Conservation (phyloP, 2,329 filamentous ascomycete species). For the Ophiostoma tasmaniense region DNA sequence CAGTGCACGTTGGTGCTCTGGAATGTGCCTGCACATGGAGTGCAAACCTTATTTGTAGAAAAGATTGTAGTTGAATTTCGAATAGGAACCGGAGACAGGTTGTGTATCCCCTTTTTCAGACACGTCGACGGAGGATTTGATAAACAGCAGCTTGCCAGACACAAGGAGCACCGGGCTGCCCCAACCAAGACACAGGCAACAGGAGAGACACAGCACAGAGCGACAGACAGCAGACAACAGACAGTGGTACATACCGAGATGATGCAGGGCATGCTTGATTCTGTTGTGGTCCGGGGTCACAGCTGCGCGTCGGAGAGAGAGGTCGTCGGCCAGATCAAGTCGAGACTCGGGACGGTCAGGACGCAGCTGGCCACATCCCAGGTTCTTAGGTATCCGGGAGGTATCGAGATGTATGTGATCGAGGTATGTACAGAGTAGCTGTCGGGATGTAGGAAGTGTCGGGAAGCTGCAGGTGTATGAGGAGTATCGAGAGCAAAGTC, state of each 20-base stretch:
- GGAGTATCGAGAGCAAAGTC: not conserved
- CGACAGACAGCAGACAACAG: not conserved
- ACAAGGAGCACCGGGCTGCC: not conserved
- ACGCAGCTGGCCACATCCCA: not conserved
- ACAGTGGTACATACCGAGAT: slow-evolving; percentile 14
- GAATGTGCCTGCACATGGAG: not conserved
- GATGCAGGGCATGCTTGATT: slow-evolving; percentile 16
- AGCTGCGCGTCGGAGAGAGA: slow-evolving; percentile 9
- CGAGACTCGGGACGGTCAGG: not conserved
- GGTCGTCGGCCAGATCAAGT: not conserved
- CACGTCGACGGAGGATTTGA: not conserved
- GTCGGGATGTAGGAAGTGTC: not conserved
- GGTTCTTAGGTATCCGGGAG: too few relatives aligned
- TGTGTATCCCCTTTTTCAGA: not conserved
- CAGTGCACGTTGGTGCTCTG: not conserved
- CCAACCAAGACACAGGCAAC: not conserved
- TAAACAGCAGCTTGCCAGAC: not conserved
- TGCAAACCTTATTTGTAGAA: not conserved
- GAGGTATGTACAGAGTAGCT: too few relatives aligned
- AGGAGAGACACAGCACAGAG: not conserved
- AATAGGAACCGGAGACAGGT: not conserved
- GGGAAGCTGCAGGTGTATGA: not conserved
- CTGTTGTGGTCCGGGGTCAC: slow-evolving; percentile 10
- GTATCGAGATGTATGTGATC: not conserved
- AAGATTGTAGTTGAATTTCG: not conserved